Evolutionary conservation across 805 yeast genomes (phyloP), one percentile per base, ranked within the genome.

Genomic region (Candida ponderosae): DNA sequence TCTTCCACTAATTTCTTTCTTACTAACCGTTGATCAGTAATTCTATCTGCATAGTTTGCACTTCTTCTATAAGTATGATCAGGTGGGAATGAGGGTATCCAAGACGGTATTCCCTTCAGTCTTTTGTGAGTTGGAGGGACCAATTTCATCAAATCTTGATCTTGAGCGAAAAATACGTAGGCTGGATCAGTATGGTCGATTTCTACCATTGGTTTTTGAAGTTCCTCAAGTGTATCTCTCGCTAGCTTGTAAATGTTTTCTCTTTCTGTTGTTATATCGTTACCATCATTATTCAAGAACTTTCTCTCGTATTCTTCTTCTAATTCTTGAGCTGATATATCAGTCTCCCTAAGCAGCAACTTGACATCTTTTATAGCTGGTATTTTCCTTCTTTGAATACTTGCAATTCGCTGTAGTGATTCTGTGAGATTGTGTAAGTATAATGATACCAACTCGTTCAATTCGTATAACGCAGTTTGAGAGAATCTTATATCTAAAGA

Each of bases 51-150:
- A 54, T 66, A 88, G 44, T 70, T 69, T 0, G 95, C 82, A 0
- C 96, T 83, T 39, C 79, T 73, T 57, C 76, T 78, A 55, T 82
- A 90, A 0, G 97, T 90, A 58, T 89, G 94, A 50, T 87, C 95
- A 0, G 97, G 96, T 1, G 98, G 98, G 21, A 90, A 67, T 11
- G 77, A 76, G 0, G 98, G 98, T 47, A 90, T 62, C 79, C 88
- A 88, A 6, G 62, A 53, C 0, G 94, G 94, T 7, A 85, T 69
- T 41, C 75, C 74, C 5, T 56, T 53, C 34, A 62, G 62, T 28
- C 57, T 45, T 20, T 57, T 52, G 18, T 65, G 61, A 1, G 61
- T 56, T 27, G 79, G 60, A 39, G 79, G 88, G 13, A 81, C 72
- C 19, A 84, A 64, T 34, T 69, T 63, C 3, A 75, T 65, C 4